These are phyloP conservation scores for Diaporthe vexans DNA, from an alignment of 2,329 filamentous ascomycete genomes.

Conservation along the genomic window DNA sequence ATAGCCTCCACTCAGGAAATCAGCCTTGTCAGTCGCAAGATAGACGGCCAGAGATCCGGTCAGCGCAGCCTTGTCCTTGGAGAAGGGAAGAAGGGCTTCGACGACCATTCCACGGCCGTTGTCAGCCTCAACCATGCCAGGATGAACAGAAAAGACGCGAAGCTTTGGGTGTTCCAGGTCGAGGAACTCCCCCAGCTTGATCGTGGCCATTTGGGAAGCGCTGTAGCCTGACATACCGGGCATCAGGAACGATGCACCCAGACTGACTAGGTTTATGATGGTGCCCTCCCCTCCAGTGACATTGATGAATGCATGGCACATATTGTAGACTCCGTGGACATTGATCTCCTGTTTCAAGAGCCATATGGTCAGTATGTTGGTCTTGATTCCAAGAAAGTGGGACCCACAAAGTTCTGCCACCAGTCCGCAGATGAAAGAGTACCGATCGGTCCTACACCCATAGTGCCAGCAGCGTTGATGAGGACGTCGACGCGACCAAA, in stretches of 20 bases:
- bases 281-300: conserved; percentile 45
- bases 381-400: neutral
- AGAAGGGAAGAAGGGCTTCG: conserved; percentile 45
- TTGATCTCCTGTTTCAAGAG: conserved; percentile 45
- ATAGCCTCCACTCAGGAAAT: conserved; percentile 52
- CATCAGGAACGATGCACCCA: conserved; percentile 44
- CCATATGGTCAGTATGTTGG: neutral
- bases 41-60: conserved; percentile 51
- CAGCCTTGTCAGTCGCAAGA: conserved; percentile 48
- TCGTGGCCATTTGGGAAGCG: conserved; percentile 44
- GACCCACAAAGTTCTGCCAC: conserved; percentile 43
- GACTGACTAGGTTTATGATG: conserved; percentile 46
- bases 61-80: conserved; percentile 50
- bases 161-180: conserved; percentile 46
- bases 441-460: conserved; percentile 41
- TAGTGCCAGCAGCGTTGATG: conserved; percentile 45
- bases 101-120: conserved; percentile 44
- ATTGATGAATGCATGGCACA: conserved; percentile 46
- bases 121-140: conserved; percentile 47
- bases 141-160: conserved; percentile 45
- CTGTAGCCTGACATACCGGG: conserved; percentile 46
- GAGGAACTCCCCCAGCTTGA: conserved; percentile 47
- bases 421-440: conserved; percentile 41
- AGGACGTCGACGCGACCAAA: conserved; percentile 47
- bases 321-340: conserved; percentile 46